phyloP scores from a whole-genome alignment of 2,329 filamentous ascomycete genomes.

The Hysterium pulicare region DNA sequence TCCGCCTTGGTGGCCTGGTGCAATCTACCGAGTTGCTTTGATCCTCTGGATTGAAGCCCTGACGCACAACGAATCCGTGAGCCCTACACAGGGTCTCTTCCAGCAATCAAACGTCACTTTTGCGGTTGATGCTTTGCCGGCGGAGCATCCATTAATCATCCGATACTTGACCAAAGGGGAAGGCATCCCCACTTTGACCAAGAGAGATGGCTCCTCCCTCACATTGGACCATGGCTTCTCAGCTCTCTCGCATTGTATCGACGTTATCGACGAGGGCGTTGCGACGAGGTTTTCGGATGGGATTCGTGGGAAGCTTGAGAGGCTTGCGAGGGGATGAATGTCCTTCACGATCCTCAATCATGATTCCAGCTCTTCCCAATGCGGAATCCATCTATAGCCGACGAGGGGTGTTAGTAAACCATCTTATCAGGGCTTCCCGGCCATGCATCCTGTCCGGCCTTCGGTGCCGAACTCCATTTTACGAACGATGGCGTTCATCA shows the following conservation, averaged over 20 bases:
- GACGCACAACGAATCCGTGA: slow-evolving; percentile 46
- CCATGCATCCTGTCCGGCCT: neutral
- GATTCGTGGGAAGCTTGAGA: slow-evolving; percentile 52
- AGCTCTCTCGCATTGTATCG: slow-evolving; percentile 51
- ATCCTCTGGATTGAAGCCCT: slow-evolving; percentile 63
- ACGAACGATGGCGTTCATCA: neutral
- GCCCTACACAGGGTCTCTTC: slow-evolving; percentile 36
- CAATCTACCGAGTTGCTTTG: slow-evolving; percentile 64
- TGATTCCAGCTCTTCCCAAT: too few species aligned
- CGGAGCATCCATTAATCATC: slow-evolving; percentile 51
- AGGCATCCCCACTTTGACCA: slow-evolving; percentile 51
- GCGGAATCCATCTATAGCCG: too few species aligned
- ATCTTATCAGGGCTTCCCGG: neutral
- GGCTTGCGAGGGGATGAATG: slow-evolving; percentile 35
- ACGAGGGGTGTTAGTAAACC: neutral
- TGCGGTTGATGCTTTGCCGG: slow-evolving; percentile 49
- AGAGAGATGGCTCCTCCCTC: slow-evolving; percentile 47
- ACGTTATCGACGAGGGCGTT: slow-evolving; percentile 52
- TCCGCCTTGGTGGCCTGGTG: slow-evolving; percentile 69
- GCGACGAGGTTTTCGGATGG: slow-evolving; percentile 54
- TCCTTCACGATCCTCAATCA: too few species aligned
- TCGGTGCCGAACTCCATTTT: neutral
- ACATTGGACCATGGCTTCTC: slow-evolving; percentile 47
- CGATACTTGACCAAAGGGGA: slow-evolving; percentile 53
- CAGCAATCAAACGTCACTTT: slow-evolving; percentile 38